A percentile compares a stretch with the other conserved stretches of the same genome.
Conservation (phyloP, 2,329 filamentous ascomycete genomes). For the Fusarium sublunatum region DNA sequence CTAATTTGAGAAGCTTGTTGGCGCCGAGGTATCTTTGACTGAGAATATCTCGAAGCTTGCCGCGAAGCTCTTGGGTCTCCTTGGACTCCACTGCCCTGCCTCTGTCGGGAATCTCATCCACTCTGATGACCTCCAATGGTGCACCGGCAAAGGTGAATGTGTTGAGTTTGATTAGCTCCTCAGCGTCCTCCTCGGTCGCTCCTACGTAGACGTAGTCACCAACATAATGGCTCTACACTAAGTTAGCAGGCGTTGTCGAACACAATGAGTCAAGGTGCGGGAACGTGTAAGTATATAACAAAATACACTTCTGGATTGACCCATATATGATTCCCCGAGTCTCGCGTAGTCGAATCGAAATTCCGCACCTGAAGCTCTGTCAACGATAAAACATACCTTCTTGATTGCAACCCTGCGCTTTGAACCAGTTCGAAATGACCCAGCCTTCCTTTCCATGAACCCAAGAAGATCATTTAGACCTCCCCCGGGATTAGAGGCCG, state of each 20-base stretch:
- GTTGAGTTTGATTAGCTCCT: conserved; percentile 75
- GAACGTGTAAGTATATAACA: conserved; percentile 36
- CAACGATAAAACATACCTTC: conserved; percentile 74
- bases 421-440: conserved; percentile 60
- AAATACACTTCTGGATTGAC: conserved; percentile 30
- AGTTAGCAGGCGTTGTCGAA: conserved; percentile 69
- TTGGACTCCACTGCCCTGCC: conserved; percentile 60
- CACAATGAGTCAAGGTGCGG: conserved; percentile 37
- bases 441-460: conserved; percentile 78
- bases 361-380: conserved; percentile 48
- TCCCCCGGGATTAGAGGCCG: conserved; percentile 72
- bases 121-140: conserved; percentile 65
- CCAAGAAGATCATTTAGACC: conserved; percentile 72
- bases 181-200: conserved; percentile 71
- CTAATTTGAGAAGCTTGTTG: conserved; percentile 84
- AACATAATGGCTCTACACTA: conserved; percentile 74
- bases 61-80: conserved; percentile 70
- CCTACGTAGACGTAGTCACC: conserved; percentile 77
- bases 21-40: conserved; percentile 76
- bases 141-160: conserved; percentile 75
- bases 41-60: conserved; percentile 77
- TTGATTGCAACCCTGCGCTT: conserved; percentile 71
- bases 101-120: conserved; percentile 54
- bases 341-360: conserved; percentile 37
- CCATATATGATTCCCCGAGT: conserved; percentile 31